A percentile compares a stretch with the other conserved stretches of the same genome.
Evolutionary conservation across 164 flowering plant genomes (phyloP).

Genomic region (Euptelea pleiosperma): DNA sequence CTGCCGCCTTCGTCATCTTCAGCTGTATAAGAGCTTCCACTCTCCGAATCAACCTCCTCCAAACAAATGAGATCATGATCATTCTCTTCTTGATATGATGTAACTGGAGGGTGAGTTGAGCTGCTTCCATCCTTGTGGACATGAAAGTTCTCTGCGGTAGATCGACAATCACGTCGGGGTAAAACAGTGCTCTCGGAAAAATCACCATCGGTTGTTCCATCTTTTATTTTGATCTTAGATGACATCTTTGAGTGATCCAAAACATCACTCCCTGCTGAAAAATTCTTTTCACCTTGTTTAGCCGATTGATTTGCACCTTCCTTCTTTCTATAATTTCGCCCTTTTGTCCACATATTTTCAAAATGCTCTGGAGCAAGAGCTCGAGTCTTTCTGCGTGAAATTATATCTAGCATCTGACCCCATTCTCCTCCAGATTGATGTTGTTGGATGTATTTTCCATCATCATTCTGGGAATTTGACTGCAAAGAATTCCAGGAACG

Average conservation of each 20-base stretch:
- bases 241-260: slow-evolving; percentile 20
- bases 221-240: slow-evolving; percentile 22
- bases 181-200: slow-evolving; percentile 12
- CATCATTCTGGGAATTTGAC: slow-evolving; percentile 25
- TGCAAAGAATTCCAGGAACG: slow-evolving; percentile 63
- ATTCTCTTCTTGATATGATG: slow-evolving; percentile 36
- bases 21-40: slow-evolving; percentile 53
- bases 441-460: slow-evolving; percentile 29
- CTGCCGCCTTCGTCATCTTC: slow-evolving; percentile 69
- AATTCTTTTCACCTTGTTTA: slow-evolving; percentile 34
- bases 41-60: slow-evolving; percentile 52
- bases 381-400: slow-evolving; percentile 72
- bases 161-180: slow-evolving; percentile 16
- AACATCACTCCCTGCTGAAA: slow-evolving; percentile 21
- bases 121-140: slow-evolving; percentile 14
- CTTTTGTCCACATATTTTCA: slow-evolving; percentile 98
- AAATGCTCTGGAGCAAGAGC: slow-evolving; percentile 96
- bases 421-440: slow-evolving; percentile 75
- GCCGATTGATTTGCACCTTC: slow-evolving; percentile 33
- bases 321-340: slow-evolving; percentile 67
- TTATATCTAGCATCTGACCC: slow-evolving; percentile 77
- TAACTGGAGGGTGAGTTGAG: slow-evolving; percentile 15
- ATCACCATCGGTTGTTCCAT: slow-evolving; percentile 22
- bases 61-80: slow-evolving; percentile 27
- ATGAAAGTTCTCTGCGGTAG: slow-evolving; percentile 12